Evolutionary conservation across 2,329 filamentous ascomycete species (phyloP), one percentile per base, ranked within the genome.

Genomic region (Arthrinium phaeospermum): DNA sequence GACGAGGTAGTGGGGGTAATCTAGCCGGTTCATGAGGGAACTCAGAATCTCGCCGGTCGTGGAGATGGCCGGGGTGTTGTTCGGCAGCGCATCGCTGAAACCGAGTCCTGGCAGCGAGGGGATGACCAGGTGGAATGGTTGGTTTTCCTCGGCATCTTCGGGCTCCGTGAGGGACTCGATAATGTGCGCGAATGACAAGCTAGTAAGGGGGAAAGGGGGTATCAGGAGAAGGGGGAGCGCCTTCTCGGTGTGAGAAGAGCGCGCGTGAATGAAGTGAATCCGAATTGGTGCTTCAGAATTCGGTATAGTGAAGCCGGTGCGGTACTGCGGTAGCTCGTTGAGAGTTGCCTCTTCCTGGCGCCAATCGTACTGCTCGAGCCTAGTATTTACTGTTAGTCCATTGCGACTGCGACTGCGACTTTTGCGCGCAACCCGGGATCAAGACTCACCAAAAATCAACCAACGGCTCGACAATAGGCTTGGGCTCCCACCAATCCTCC

Each of bases 341-440:
- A 92, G 85, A 53, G 81, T 78, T 10, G 85, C 81, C 80, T 93
- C 91, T 71, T 90, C 86, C 2, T 85, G 82, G 68, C 89, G 86
- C 91, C 91, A 93, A 72, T 88, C 88, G 80, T 92, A 93, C 64
- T 87, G 83, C 73, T 93, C 91, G 45, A 92, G 85, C 91, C 91
- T 92, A 69, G 7, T 3, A 34, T 13, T n/a, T 27, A 19, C 57
- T n/a, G 57, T 64, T 64, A 64, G 57, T 64, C 57, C 57, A 22
- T 64, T 16, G 22, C 12, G 27, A 30, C 27, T 30, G 22, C 12
- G 37, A 27, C n/a, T 46, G 68, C 69, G 7, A 61, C 41, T 49
- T 27, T 34, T 14, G 12, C 27, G 45, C 27, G 45, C 13, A n/a
- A 24, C 6, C n/a, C 4, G 6, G 16, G 13, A 53, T 34, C 27